Evolutionary conservation across 345 rosid genomes (phyloP).

Genomic region (Adansonia digitata): DNA sequence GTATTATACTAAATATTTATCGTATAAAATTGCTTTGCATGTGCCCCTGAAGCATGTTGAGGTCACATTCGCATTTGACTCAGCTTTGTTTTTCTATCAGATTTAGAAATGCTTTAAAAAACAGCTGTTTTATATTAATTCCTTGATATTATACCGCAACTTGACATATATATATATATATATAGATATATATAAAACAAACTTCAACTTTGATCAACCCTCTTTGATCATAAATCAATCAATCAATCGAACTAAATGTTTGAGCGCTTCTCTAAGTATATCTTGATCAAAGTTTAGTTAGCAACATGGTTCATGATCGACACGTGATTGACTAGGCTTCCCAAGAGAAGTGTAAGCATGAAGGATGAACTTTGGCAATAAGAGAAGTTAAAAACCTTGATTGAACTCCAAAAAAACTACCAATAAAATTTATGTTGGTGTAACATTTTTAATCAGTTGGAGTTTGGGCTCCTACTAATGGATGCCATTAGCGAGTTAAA

Average conservation of each 20-base stretch:
- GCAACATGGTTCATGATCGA: constrained; percentile 3
- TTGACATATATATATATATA: not conserved
- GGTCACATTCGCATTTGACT: constrained; percentile 1
- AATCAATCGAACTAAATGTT: not conserved
- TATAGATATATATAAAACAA: not conserved
- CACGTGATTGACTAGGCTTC: constrained; percentile 14
- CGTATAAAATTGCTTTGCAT: constrained; percentile 2
- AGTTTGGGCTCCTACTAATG: constrained; percentile 35
- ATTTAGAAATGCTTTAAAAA: not conserved
- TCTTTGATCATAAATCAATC: not conserved
- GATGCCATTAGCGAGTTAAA: constrained; percentile 34
- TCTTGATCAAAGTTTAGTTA: not conserved
- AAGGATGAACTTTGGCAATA: not conserved
- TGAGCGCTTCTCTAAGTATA: not conserved
- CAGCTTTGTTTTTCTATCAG: not conserved
- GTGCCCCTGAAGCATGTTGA: constrained; percentile 4
- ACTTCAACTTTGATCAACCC: not conserved
- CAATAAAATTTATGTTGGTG: not conserved
- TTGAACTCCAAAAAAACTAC: not conserved
- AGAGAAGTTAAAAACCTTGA: not conserved
- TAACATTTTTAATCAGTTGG: constrained; percentile 18
- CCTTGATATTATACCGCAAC: not conserved
- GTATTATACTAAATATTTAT: not conserved
- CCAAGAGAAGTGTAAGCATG: constrained; percentile 1
- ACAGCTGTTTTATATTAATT: not conserved